Conservation (phyloP, 139 green algal species). For the Raphidocelis subcapitata region DNA sequence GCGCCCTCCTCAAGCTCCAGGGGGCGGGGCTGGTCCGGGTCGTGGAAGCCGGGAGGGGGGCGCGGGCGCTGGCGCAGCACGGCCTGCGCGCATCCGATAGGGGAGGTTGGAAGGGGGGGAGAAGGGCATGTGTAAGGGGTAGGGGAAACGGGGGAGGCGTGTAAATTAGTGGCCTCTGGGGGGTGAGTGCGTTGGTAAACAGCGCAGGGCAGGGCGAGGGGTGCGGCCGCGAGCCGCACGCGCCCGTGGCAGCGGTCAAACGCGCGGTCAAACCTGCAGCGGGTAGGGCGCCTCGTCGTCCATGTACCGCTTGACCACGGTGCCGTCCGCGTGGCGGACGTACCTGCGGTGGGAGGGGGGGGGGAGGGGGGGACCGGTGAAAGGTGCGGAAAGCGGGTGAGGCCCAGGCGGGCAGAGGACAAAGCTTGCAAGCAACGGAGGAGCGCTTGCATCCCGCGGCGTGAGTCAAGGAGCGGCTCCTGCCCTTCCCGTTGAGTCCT, state of each 20-base stretch:
- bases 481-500: no score
- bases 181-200: no score
- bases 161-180: no score
- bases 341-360: slow-evolving; percentile 4
- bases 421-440: no score
- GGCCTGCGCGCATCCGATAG: slow-evolving; percentile 9
- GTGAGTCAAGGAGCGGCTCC: no score
- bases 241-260: background rate
- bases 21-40: slow-evolving; percentile 12
- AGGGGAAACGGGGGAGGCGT: no score
- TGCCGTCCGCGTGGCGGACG: slow-evolving; percentile 67
- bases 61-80: slow-evolving; percentile 19
- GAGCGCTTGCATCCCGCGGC: no score
- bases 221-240: no score
- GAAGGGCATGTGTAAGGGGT: background rate
- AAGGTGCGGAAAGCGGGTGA: no score
- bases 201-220: no score
- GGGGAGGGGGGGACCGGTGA: no score
- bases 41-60: slow-evolving; percentile 8
- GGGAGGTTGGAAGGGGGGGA: background rate
- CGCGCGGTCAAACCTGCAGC: slow-evolving; percentile 46
- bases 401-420: no score
- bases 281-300: slow-evolving; percentile 65
- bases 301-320: slow-evolving; percentile 77
- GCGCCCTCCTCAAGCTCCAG: slow-evolving; percentile 33